Evolutionary conservation across 2,329 filamentous ascomycete genomes (phyloP).

Genomic region (Akanthomyces lecanii): DNA sequence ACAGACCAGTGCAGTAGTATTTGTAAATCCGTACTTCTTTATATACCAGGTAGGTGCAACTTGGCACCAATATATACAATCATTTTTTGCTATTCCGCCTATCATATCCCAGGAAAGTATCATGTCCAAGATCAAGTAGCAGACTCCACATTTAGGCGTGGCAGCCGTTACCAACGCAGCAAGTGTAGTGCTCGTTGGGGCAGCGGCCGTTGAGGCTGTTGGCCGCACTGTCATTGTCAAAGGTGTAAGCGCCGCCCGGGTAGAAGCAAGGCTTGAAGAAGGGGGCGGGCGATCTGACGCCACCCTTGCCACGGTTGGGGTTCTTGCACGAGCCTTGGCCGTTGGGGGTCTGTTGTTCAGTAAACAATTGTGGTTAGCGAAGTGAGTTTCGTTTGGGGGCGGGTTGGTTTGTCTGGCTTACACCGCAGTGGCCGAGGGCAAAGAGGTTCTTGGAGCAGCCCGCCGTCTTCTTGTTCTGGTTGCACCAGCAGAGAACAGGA

Average conservation of each 20-base stretch:
- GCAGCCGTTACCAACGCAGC: slow-evolving; percentile 15
- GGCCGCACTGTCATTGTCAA: slow-evolving; percentile 17
- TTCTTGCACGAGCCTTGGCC: slow-evolving; percentile 17
- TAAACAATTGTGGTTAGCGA: background rate
- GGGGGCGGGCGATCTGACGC: background rate
- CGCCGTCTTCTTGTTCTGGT: slow-evolving; percentile 15
- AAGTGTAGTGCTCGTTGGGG: slow-evolving; percentile 19
- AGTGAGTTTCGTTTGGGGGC: background rate
- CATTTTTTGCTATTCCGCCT: too few species aligned
- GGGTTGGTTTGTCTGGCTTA: background rate
- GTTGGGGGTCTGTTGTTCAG: slow-evolving; percentile 5
- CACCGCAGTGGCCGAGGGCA: background rate
- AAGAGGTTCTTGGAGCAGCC: slow-evolving; percentile 18
- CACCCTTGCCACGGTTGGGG: slow-evolving; percentile 1
- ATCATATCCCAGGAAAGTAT: too few species aligned
- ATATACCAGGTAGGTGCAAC: too few species aligned
- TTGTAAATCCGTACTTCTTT: too few species aligned
- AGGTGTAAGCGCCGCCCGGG: slow-evolving; percentile 17
- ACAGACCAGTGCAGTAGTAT: too few species aligned
- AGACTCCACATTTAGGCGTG: background rate
- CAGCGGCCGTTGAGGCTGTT: slow-evolving; percentile 18
- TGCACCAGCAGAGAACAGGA: slow-evolving; percentile 17
- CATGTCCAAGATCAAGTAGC: background rate
- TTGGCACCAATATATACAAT: too few species aligned
- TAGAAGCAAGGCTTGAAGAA: slow-evolving; percentile 18